Evolutionary conservation across 139 green algal genomes (phyloP), one percentile per base, ranked within the genome.

Genomic region (Volvox reticuliferus): DNA sequence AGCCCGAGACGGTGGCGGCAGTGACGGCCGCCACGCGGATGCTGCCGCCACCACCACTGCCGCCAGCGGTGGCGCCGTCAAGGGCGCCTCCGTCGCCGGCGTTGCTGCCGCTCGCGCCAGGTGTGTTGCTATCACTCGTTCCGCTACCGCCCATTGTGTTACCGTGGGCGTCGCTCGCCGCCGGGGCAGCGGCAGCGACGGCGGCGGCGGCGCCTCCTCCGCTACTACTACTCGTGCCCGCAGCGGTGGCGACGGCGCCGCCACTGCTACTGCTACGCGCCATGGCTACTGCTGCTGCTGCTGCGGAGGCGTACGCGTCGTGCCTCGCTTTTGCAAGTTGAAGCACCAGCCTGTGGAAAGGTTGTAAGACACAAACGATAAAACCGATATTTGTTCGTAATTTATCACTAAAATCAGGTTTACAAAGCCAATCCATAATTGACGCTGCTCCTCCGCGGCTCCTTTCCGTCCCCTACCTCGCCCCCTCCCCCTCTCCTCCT

Each of bases 281-380:
- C 28, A 35, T n/a, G 5, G 28, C 79, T 2, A 65, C 26, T 1
- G 69, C 69, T 6, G 69, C 37, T 12, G 62, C 85, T 0, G 69
- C 85, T 12, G n/a, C 28, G 0, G 69, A 67, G 2, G 69, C 37
- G 37, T 82, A 89, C 37, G 69, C 85, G 28, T 82, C 37, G 16
- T 89, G 85, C 18, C 85, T 37, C 3, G 85, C 85, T 68, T 89
- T 89, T 19, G 69, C 85, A 0, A 89, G 36, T 37, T 89, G 85
- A 6, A 89, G 85, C n/a, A 89, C 85, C 37, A 89, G 69, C 85
- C 85, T 89, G 69, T 28, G 44, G n/a, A n/a, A n/a, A n/a, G n/a
- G n/a, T n/a, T n/a, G n/a, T n/a, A n/a, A n/a, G n/a, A n/a, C n/a
- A n/a, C n/a, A n/a, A n/a, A n/a, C n/a, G n/a, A n/a, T n/a, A n/a